A percentile compares a stretch with the other conserved stretches of the same genome.
phyloP scores from a whole-genome alignment of 2,329 filamentous ascomycete genomes.

The Trichoderma harzianum region DNA sequence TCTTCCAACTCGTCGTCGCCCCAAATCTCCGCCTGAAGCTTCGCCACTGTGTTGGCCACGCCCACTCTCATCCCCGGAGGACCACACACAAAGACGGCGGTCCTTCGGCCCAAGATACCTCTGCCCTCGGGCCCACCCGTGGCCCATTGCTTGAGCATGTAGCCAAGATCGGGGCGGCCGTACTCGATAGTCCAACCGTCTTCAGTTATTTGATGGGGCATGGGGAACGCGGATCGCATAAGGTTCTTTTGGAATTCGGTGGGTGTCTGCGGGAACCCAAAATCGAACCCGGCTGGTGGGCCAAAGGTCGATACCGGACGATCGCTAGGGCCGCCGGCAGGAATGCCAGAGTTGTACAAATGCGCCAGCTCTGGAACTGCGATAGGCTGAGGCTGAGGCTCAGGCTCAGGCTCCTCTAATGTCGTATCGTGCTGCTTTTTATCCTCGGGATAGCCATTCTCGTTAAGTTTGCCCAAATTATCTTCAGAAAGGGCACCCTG shows the following conservation, averaged over 20 bases:
- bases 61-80: slow-evolving; percentile 83
- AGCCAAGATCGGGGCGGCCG: slow-evolving; percentile 81
- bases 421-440: slow-evolving; percentile 32
- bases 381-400: slow-evolving; percentile 25
- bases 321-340: slow-evolving; percentile 28
- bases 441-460: slow-evolving; percentile 40
- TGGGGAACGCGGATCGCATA: slow-evolving; percentile 84
- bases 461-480: slow-evolving; percentile 32
- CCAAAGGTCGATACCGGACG: slow-evolving; percentile 57
- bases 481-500: slow-evolving; percentile 39
- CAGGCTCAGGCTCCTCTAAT: slow-evolving; percentile 26
- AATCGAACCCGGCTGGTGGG: slow-evolving; percentile 64
- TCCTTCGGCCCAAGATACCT: slow-evolving; percentile 71
- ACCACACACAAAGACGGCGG: slow-evolving; percentile 90
- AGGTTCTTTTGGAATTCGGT: slow-evolving; percentile 85
- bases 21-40: slow-evolving; percentile 80
- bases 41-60: slow-evolving; percentile 80
- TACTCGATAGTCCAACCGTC: slow-evolving; percentile 92
- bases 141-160: slow-evolving; percentile 80
- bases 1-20: slow-evolving; percentile 75
- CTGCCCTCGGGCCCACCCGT: slow-evolving; percentile 63
- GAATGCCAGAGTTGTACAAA: slow-evolving; percentile 47
- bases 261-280: slow-evolving; percentile 79
- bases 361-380: slow-evolving; percentile 56
- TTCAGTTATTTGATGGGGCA: slow-evolving; percentile 58